phyloP scores from a whole-genome alignment of 306 rosid species.

The Alnus glutinosa region DNA sequence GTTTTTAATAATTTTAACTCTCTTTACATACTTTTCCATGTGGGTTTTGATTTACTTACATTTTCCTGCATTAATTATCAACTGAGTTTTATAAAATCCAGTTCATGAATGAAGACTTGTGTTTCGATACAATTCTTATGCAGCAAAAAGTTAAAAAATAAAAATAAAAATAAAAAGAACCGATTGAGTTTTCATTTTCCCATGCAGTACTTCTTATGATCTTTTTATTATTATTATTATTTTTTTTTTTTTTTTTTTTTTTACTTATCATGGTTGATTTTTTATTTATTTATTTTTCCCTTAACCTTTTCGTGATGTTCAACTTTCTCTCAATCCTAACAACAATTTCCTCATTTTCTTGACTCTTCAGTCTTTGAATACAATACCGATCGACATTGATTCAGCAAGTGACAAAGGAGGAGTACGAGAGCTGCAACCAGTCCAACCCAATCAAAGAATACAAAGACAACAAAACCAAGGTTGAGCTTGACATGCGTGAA shows the following conservation, averaged over 20 bases:
- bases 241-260: too few species aligned
- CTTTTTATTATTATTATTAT: too few species aligned
- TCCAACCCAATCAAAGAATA: neutral
- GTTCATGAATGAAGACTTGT: neutral
- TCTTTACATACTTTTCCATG: neutral
- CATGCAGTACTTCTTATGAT: too few species aligned
- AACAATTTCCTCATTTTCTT: neutral
- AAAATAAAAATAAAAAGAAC: too few species aligned
- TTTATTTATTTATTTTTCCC: too few species aligned
- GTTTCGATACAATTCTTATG: neutral
- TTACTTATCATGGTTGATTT: neutral
- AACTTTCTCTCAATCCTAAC: neutral
- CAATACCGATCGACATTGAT: neutral
- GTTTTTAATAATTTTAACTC: neutral
- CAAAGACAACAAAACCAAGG: slow-evolving; percentile 18
- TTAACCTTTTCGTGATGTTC: too few species aligned
- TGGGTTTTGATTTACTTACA: neutral
- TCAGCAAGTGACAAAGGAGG: slow-evolving; percentile 23
- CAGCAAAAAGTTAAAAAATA: too few species aligned
- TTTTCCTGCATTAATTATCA: neutral
- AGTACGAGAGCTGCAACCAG: slow-evolving; percentile 19
- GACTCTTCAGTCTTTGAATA: neutral
- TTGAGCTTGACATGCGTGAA: slow-evolving; percentile 15
- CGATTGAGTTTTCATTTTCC: too few species aligned
- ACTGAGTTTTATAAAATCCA: neutral